Evolutionary conservation across 768 basidiomycete species (phyloP).

Genomic region (Dentipellis sp.): DNA sequence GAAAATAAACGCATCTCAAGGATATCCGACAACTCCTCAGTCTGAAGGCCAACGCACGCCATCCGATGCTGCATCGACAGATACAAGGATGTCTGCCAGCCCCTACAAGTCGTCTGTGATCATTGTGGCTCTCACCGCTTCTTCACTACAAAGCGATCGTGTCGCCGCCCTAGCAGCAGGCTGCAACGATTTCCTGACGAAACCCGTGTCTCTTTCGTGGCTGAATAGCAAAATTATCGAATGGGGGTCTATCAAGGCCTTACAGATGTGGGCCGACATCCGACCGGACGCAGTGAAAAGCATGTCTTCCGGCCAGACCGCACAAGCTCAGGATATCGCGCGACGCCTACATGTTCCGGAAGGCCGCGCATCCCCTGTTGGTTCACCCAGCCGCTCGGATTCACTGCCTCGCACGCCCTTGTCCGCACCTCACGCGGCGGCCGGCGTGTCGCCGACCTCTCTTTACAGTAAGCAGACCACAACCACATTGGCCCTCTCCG

Average conservation of each 20-base stretch:
- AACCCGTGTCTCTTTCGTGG: constrained; percentile 93
- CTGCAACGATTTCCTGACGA: constrained; percentile 97
- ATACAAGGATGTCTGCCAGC: constrained; percentile 39
- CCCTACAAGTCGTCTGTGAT: constrained; percentile 92
- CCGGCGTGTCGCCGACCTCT: background rate
- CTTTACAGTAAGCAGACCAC: background rate
- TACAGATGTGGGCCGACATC: constrained; percentile 88
- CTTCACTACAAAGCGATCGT: constrained; percentile 89
- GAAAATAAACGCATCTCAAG: constrained; percentile 51
- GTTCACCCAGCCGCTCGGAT: constrained; percentile 28
- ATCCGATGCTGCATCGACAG: constrained; percentile 40
- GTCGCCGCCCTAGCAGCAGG: constrained; percentile 96
- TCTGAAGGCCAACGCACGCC: constrained; percentile 46
- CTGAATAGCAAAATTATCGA: constrained; percentile 97
- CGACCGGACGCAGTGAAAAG: constrained; percentile 48
- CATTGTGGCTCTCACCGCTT: constrained; percentile 98
- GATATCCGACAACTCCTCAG: constrained; percentile 61
- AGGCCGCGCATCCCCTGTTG: constrained; percentile 30
- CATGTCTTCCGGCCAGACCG: constrained; percentile 36
- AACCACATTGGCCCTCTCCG: background rate
- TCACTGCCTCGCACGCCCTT: constrained; percentile 18
- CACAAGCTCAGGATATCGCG: constrained; percentile 38
- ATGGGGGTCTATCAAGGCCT: constrained; percentile 95
- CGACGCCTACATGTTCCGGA: constrained; percentile 40
- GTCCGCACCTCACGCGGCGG: background rate